phyloP scores from a whole-genome alignment of 2,329 filamentous ascomycete species.

The Lasiodiplodia theobromae region DNA sequence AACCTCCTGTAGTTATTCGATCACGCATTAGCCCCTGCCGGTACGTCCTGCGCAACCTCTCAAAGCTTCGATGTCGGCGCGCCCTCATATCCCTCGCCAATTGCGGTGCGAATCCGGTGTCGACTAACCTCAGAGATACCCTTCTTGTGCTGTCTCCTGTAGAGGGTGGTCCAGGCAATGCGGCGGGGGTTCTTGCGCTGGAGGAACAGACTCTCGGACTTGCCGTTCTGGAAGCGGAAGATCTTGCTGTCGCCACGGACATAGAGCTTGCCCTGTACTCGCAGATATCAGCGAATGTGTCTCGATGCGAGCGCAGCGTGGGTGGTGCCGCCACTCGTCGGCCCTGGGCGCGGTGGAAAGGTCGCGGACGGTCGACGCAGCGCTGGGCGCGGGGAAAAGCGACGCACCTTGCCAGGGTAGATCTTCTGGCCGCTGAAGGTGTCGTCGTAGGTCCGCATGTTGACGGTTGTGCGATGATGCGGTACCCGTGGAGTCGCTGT shows the following conservation, averaged over 20 bases:
- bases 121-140: constrained; percentile 96
- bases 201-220: constrained; percentile 99
- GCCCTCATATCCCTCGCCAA: neutral
- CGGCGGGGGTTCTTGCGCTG: constrained; percentile 99
- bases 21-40: constrained; percentile 29
- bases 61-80: neutral
- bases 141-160: constrained; percentile 99
- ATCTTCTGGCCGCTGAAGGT: constrained; percentile 80
- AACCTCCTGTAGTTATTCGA: constrained; percentile 75
- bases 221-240: constrained; percentile 99
- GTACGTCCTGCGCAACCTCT: neutral
- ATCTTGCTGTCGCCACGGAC: constrained; percentile 99
- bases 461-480: constrained; percentile 56
- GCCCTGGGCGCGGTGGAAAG: neutral
- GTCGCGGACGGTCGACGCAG: constrained; percentile 6
- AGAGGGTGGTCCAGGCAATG: constrained; percentile 98
- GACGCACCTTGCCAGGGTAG: constrained; percentile 78
- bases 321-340: constrained; percentile 8
- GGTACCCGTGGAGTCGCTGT: constrained; percentile 46
- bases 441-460: constrained; percentile 80
- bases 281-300: constrained; percentile 23
- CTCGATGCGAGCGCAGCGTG: neutral
- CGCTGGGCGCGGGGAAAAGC: constrained; percentile 7
- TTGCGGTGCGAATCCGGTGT: constrained; percentile 9
- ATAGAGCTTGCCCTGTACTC: constrained; percentile 93